These are phyloP conservation scores for Aureobasidium sp. DNA, from an alignment of 2,329 filamentous ascomycete species.

Conservation along the genomic window DNA sequence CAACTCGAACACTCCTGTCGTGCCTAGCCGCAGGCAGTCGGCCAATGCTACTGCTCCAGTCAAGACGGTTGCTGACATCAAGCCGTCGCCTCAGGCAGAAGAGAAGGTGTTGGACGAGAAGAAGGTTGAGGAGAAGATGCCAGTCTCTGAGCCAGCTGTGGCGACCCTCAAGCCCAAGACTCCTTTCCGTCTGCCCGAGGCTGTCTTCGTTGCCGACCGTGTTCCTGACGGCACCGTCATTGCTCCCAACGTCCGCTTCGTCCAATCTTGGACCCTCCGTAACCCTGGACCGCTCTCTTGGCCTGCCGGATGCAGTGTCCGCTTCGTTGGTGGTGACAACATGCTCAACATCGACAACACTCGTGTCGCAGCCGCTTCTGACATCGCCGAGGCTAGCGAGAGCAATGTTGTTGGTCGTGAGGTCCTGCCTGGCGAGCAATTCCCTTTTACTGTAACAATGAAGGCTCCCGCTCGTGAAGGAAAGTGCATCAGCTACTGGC, in stretches of 20 bases:
- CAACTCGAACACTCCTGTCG: constrained; percentile 16
- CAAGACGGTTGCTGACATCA: constrained; percentile 64
- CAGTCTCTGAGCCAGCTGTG: background rate
- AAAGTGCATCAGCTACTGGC: constrained; percentile 91
- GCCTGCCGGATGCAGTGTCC: constrained; percentile 84
- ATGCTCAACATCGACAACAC: constrained; percentile 85
- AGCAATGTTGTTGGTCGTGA: constrained; percentile 65
- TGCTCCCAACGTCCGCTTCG: constrained; percentile 62
- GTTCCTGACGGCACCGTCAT: constrained; percentile 70
- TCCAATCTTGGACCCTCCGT: constrained; percentile 83
- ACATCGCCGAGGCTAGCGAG: constrained; percentile 70
- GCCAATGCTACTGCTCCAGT: constrained; percentile 36
- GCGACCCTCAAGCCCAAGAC: constrained; percentile 3
- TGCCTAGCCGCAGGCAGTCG: background rate
- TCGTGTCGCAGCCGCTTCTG: constrained; percentile 66
- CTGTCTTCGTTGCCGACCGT: constrained; percentile 67
- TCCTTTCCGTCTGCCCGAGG: constrained; percentile 41
- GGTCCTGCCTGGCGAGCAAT: constrained; percentile 64
- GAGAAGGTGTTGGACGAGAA: constrained; percentile 5
- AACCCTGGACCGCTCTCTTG: constrained; percentile 73
- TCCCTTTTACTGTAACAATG: constrained; percentile 74
- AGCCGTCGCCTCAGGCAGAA: constrained; percentile 37
- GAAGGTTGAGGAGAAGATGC: background rate
- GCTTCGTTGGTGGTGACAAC: constrained; percentile 87
- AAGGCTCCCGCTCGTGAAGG: constrained; percentile 70